Evolutionary conservation across 768 basidiomycete species (phyloP).

Genomic region (Pisolithus microcarpus): DNA sequence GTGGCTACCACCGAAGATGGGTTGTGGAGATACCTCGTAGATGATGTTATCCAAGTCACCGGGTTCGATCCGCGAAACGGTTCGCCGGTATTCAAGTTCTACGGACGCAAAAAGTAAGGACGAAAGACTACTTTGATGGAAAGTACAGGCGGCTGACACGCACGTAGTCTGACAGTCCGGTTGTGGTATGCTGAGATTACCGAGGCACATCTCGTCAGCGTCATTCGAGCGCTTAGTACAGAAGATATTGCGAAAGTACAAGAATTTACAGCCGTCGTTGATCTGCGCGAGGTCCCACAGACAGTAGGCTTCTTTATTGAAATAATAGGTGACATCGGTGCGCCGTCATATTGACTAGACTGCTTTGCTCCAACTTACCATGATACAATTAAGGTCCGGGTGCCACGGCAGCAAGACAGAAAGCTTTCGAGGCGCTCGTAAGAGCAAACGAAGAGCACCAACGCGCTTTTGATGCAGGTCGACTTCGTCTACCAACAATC

Average conservation of each 20-base stretch:
- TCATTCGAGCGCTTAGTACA: background rate
- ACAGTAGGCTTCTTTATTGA: slow-evolving; percentile 16
- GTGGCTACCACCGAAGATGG: too few relatives aligned
- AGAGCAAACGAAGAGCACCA: background rate
- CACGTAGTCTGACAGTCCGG: background rate
- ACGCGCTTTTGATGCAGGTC: background rate
- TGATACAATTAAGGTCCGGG: slow-evolving; percentile 1
- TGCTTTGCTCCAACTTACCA: background rate
- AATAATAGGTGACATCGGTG: slow-evolving; percentile 7
- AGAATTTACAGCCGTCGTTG: slow-evolving; percentile 12
- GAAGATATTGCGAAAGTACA: slow-evolving; percentile 4
- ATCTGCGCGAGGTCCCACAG: slow-evolving; percentile 5
- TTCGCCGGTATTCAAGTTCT: too few relatives aligned
- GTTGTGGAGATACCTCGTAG: too few relatives aligned
- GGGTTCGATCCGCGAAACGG: slow-evolving; percentile 9
- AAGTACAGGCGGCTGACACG: too few relatives aligned
- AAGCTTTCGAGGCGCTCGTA: slow-evolving; percentile 5
- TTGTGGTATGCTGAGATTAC: slow-evolving; percentile 3
- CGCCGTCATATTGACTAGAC: background rate
- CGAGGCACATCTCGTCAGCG: slow-evolving; percentile 8
- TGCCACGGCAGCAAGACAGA: background rate
- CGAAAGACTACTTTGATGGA: background rate
- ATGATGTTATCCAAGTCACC: background rate
- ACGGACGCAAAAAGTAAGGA: too few relatives aligned
- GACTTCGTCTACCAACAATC: slow-evolving; percentile 7